phyloP scores from a whole-genome alignment of 2,329 filamentous ascomycete genomes.

The Anthostomella pinea region DNA sequence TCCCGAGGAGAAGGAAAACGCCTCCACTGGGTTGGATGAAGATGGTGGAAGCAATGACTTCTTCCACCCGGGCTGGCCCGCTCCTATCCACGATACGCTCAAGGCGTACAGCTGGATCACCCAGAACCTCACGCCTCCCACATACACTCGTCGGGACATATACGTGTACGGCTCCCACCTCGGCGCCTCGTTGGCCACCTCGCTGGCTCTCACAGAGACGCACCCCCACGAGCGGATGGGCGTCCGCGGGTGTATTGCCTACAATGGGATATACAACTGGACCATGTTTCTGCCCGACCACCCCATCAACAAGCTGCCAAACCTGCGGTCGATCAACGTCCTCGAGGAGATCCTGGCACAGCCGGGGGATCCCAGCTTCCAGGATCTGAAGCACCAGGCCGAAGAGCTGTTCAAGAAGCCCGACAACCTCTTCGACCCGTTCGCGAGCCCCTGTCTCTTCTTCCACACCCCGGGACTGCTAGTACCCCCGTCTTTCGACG shows the following conservation, averaged over 20 bases:
- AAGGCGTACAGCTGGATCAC: constrained; percentile 54
- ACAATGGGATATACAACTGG: constrained; percentile 65
- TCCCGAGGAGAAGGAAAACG: too few species aligned
- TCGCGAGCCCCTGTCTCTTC: constrained; percentile 56
- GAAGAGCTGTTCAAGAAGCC: constrained; percentile 48
- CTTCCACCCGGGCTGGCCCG: constrained; percentile 48
- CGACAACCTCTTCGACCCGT: constrained; percentile 54
- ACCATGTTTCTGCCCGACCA: constrained; percentile 57
- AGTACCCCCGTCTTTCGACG: constrained; percentile 44
- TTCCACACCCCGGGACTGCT: constrained; percentile 52
- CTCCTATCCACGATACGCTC: constrained; percentile 54
- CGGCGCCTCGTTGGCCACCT: constrained; percentile 54
- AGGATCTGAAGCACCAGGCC: constrained; percentile 35
- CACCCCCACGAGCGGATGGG: constrained; percentile 41
- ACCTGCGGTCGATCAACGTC: constrained; percentile 12
- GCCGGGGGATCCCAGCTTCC: constrained; percentile 33
- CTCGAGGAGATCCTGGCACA: constrained; percentile 20
- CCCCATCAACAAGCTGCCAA: constrained; percentile 36
- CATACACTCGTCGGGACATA: constrained; percentile 36
- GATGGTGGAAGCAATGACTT: background rate
- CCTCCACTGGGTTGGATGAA: constrained; percentile 1
- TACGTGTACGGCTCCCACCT: constrained; percentile 57
- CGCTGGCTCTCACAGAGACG: constrained; percentile 56
- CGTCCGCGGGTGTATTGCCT: constrained; percentile 52
- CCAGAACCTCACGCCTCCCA: constrained; percentile 40